These are phyloP conservation scores for Debaryomyces nepalensis DNA, from an alignment of 1,139 yeast genomes.

Conservation along the genomic window DNA sequence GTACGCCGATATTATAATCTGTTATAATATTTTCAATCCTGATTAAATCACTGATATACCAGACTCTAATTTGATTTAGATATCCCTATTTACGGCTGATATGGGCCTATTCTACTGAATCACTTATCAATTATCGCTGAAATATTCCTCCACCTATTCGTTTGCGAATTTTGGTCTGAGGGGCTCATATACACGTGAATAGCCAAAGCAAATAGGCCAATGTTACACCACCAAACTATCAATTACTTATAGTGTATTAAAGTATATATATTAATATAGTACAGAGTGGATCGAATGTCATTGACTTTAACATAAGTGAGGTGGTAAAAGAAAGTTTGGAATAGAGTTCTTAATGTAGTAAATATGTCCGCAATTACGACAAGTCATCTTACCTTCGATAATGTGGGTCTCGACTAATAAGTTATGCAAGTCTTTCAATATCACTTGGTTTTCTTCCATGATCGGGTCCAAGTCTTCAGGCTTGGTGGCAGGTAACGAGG, in stretches of 20 bases:
- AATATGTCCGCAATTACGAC: slow-evolving; percentile 83
- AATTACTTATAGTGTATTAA: slow-evolving; percentile 4
- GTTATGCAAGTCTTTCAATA: slow-evolving; percentile 76
- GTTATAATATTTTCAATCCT: not conserved
- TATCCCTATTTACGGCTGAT: not conserved
- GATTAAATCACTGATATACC: not conserved
- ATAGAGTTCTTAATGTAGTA: slow-evolving; percentile 91
- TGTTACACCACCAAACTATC: too few species aligned
- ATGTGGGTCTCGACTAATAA: slow-evolving; percentile 85
- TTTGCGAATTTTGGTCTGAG: slow-evolving; percentile 4
- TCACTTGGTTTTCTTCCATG: slow-evolving; percentile 61
- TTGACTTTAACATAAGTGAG: slow-evolving; percentile 58
- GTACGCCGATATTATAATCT: not conserved
- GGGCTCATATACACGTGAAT: slow-evolving; percentile 5
- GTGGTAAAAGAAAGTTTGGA: slow-evolving; percentile 93
- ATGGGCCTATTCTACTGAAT: not conserved
- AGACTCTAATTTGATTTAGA: not conserved
- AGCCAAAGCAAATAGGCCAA: not conserved
- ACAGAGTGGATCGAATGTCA: slow-evolving; percentile 1
- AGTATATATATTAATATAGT: slow-evolving; percentile 9
- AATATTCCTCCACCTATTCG: slow-evolving; percentile 2
- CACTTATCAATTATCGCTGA: slow-evolving; percentile 4
- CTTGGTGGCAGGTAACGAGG: slow-evolving; percentile 61
- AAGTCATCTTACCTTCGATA: slow-evolving; percentile 84
- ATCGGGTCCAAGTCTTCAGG: slow-evolving; percentile 64